A percentile compares a stretch with the other conserved stretches of the same genome.
Evolutionary conservation across 805 yeast species (phyloP).

Genomic region (Candida ortonii): DNA sequence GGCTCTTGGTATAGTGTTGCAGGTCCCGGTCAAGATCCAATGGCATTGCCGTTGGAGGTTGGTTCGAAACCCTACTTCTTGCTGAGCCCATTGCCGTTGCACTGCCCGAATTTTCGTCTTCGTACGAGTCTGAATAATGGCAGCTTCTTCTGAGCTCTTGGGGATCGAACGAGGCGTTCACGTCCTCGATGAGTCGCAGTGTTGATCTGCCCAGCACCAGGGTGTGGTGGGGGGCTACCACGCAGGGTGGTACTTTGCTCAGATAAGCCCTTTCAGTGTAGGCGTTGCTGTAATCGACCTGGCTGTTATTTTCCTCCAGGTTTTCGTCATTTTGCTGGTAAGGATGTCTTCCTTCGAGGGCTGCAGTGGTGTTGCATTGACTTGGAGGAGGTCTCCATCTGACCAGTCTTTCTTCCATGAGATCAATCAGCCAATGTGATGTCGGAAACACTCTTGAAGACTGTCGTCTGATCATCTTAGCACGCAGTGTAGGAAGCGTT

Average conservation of each 20-base stretch:
- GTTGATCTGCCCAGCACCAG: conserved; percentile 15
- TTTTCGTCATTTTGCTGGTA: conserved; percentile 18
- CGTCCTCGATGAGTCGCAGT: conserved; percentile 16
- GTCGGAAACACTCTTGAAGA: conserved; percentile 29
- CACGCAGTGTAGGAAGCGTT: conserved; percentile 22
- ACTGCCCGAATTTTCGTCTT: no score
- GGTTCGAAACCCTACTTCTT: conserved; percentile 1
- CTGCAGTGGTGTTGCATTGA: conserved; percentile 26
- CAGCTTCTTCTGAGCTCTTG: conserved; percentile 12
- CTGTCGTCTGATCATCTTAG: conserved; percentile 29
- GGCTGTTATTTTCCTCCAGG: no score
- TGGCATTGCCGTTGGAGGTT: conserved; percentile 11
- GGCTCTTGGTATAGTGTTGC: conserved; percentile 10
- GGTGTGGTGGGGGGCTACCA: conserved; percentile 1
- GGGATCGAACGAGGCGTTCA: conserved; percentile 17
- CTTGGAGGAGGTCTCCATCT: conserved; percentile 36
- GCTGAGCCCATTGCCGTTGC: conserved; percentile 6
- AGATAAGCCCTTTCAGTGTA: conserved; percentile 4
- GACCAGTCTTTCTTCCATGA: conserved; percentile 37
- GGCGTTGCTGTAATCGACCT: no score
- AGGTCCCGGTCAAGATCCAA: conserved; percentile 19
- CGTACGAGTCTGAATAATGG: conserved; percentile 19
- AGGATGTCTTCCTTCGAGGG: conserved; percentile 34
- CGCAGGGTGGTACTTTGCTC: conserved; percentile 4
- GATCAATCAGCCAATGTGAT: conserved; percentile 23